Evolutionary conservation across 257 asterid genomes (phyloP).

Genomic region (Jasminum sambac): DNA sequence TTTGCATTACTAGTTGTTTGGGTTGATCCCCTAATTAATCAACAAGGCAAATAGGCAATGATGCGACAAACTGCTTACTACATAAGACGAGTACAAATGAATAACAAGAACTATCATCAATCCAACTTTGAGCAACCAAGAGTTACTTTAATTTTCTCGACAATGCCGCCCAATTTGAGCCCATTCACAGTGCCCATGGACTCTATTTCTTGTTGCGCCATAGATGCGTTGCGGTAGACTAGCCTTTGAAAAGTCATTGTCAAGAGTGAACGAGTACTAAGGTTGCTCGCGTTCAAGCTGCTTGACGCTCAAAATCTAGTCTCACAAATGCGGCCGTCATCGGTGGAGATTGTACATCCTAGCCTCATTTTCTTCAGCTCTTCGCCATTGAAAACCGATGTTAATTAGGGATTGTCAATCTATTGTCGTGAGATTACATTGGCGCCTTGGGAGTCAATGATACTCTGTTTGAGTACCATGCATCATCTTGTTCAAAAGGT

Average conservation of each 20-base stretch:
- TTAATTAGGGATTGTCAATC: constrained; percentile 31
- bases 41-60: too few species aligned
- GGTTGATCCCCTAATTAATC: too few species aligned
- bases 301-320: constrained; percentile 28
- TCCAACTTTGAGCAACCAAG: constrained; percentile 31
- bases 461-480: constrained; percentile 68
- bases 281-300: constrained; percentile 15
- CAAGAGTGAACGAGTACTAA: constrained; percentile 45
- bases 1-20: too few species aligned
- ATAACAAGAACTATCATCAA: not conserved
- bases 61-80: too few species aligned
- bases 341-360: constrained; percentile 58
- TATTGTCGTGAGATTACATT: constrained; percentile 48
- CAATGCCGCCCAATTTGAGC: constrained; percentile 49
- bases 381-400: constrained; percentile 43
- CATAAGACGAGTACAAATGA: too few species aligned
- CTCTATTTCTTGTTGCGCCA: constrained; percentile 48
- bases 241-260: constrained; percentile 52
- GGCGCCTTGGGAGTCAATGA: constrained; percentile 50
- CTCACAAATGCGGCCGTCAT: constrained; percentile 33
- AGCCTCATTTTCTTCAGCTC: constrained; percentile 39
- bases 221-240: not conserved
- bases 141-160: constrained; percentile 44
- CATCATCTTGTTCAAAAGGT: constrained; percentile 39
- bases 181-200: constrained; percentile 42